Evolutionary conservation across 805 yeast genomes (phyloP).

Genomic region (Dipodascopsis uninucleata): DNA sequence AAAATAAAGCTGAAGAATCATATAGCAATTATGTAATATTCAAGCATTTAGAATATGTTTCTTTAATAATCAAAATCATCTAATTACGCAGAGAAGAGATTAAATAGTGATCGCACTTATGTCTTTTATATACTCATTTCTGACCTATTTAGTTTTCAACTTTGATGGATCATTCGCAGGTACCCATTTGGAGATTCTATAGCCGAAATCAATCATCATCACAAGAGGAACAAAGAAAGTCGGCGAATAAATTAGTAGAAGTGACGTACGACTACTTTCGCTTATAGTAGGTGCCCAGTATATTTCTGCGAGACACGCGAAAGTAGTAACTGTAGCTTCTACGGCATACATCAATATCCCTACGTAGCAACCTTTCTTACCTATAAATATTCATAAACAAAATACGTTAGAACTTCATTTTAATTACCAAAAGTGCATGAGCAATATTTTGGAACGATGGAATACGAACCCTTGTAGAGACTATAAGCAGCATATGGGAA

Average conservation of each 20-base stretch:
- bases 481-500: slow-evolving; percentile 48
- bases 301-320: slow-evolving; percentile 52
- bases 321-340: slow-evolving; percentile 78
- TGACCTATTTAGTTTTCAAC: not conserved
- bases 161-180: not conserved
- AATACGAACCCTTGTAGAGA: slow-evolving; percentile 38
- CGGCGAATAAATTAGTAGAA: slow-evolving; percentile 61
- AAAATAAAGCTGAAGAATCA: not conserved
- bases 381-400: too few species aligned
- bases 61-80: not conserved
- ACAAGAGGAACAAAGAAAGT: slow-evolving; percentile 61
- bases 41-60: not conserved
- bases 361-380: slow-evolving; percentile 35
- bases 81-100: not conserved
- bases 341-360: slow-evolving; percentile 66
- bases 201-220: slow-evolving; percentile 48
- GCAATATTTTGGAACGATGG: slow-evolving; percentile 6
- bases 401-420: too few species aligned
- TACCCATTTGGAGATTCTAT: slow-evolving; percentile 25
- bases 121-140: not conserved
- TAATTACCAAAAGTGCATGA: slow-evolving; percentile 23
- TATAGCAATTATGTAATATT: not conserved
- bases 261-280: slow-evolving; percentile 44
- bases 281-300: slow-evolving; percentile 8
- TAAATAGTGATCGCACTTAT: not conserved